Conservation (phyloP, 1,284 basidiomycete species). For the Cronartium ribicola region DNA sequence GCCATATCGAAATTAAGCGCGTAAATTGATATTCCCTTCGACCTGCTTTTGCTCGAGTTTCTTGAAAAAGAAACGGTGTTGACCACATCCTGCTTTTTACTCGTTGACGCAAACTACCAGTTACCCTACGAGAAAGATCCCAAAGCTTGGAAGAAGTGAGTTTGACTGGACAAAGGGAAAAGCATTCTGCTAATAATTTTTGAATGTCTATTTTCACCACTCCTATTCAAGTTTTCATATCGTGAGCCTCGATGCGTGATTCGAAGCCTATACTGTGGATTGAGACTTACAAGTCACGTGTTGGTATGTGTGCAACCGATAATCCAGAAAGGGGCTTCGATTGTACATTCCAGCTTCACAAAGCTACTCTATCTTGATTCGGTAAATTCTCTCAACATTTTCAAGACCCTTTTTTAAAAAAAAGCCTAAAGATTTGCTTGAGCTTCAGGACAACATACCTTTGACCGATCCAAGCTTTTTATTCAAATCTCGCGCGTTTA, state of each 20-base stretch:
- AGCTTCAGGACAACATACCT: conserved; percentile 8
- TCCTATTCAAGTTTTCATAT: background rate
- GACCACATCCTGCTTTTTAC: background rate
- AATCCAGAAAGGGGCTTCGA: conserved; percentile 4
- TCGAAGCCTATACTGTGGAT: no score
- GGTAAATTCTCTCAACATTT: background rate
- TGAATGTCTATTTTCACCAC: background rate
- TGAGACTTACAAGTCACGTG: no score
- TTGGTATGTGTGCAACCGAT: background rate
- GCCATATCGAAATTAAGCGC: background rate
- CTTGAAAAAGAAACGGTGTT: background rate
- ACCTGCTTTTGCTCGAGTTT: background rate
- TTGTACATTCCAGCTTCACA: conserved; percentile 3
- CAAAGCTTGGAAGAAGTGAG: conserved; percentile 9
- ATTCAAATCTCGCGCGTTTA: background rate
- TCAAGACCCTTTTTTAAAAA: background rate
- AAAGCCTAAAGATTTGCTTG: background rate
- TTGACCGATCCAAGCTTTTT: background rate
- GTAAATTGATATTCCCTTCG: background rate
- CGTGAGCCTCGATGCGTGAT: background rate
- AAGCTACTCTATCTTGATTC: conserved; percentile 4
- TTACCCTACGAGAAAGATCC: conserved; percentile 4
- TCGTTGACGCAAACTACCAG: background rate
- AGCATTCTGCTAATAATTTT: no score
- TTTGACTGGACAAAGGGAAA: no score